Evolutionary conservation across 2,329 filamentous ascomycete species (phyloP).

Genomic region (Tolypocladium tundrense): DNA sequence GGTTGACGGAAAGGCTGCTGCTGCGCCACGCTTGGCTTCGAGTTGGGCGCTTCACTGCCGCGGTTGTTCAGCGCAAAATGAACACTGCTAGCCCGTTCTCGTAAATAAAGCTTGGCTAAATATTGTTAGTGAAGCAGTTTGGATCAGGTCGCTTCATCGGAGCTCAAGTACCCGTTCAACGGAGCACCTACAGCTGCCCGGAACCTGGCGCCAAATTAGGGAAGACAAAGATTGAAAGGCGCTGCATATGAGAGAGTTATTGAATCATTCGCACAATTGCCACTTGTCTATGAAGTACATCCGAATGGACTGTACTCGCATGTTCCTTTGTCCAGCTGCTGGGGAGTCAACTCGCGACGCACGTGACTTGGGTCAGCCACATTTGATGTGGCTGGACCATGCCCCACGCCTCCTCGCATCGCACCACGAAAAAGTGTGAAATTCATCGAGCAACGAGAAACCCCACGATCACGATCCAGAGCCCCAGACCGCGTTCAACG

Average conservation of each 20-base stretch:
- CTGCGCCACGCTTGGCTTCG: conserved; percentile 25
- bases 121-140: not conserved
- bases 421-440: conserved; percentile 33
- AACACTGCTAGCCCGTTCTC: not conserved
- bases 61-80: not conserved
- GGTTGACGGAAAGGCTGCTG: not conserved
- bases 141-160: not conserved
- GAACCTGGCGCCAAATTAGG: too few relatives aligned
- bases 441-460: conserved; percentile 25
- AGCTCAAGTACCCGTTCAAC: not conserved
- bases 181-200: not conserved
- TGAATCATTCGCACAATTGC: not conserved
- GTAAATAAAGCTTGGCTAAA: not conserved
- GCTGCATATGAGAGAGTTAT: not conserved
- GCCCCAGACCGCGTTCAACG: conserved; percentile 12
- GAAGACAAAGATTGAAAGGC: not conserved
- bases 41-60: not conserved
- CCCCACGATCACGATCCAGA: conserved; percentile 23
- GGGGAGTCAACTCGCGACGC: not conserved
- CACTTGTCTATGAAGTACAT: not conserved
- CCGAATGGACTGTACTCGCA: not conserved
- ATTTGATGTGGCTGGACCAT: conserved; percentile 15
- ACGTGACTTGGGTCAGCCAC: conserved; percentile 15
- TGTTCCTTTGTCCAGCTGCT: not conserved
- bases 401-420: conserved; percentile 24